Conservation (phyloP, 371 early-diverging fungal genomes). For the Saksenaea oblongispora region DNA sequence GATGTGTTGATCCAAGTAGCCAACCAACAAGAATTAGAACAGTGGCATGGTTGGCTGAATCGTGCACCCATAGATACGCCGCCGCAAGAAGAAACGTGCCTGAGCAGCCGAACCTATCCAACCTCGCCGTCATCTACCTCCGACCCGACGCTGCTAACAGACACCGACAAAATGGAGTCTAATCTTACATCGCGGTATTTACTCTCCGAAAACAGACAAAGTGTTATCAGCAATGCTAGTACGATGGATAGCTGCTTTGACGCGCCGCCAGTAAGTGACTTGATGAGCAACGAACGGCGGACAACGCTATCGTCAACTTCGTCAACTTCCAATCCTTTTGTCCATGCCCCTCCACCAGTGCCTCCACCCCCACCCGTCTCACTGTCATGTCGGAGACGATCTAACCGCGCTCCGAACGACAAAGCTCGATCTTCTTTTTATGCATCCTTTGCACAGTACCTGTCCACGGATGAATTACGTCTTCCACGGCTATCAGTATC, state of each 20-base stretch:
- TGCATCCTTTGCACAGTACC: background rate
- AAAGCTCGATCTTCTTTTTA: background rate
- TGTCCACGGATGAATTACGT: background rate
- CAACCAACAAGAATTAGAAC: constrained; percentile 38
- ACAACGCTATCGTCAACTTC: background rate
- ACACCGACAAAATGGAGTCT: background rate
- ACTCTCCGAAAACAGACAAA: constrained; percentile 9
- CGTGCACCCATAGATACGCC: background rate
- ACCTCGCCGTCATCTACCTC: background rate
- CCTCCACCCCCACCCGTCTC: background rate
- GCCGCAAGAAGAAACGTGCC: background rate
- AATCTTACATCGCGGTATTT: background rate
- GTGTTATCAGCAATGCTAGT: constrained; percentile 8
- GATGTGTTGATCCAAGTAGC: constrained; percentile 55
- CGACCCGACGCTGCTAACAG: background rate
- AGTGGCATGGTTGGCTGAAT: constrained; percentile 50
- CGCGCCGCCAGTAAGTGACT: constrained; percentile 6
- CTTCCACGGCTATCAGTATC: background rate
- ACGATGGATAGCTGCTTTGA: constrained; percentile 12
- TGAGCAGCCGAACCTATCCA: background rate
- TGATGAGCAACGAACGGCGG: background rate
- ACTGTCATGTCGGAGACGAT: background rate
- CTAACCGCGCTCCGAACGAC: background rate
- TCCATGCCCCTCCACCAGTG: background rate
- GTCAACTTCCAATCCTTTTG: background rate